These are phyloP conservation scores for Haplographium delicatum DNA, from an alignment of 495 filamentous ascomycete species.

Conservation along the genomic window DNA sequence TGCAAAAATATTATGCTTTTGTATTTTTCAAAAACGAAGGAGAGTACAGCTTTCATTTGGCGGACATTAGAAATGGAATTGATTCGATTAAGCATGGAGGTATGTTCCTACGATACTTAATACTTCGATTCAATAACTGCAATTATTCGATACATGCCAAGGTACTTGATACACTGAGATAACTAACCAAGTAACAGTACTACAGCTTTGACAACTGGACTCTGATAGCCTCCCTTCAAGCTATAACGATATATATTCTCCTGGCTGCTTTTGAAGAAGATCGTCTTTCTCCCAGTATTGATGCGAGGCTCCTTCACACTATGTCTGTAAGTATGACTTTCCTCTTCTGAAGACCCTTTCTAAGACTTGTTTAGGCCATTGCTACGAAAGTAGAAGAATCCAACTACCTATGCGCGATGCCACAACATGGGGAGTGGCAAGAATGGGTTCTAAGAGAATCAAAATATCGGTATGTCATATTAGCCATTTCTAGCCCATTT, in stretches of 20 bases:
- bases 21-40: neutral
- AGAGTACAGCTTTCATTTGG: neutral
- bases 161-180: neutral
- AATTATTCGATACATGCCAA: no score
- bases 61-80: constrained; percentile 2
- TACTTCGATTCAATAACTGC: no score
- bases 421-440: neutral
- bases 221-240: constrained; percentile 2
- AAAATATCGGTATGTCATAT: neutral
- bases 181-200: neutral
- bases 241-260: neutral
- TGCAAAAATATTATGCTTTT: constrained; percentile 1
- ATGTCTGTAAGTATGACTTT: neutral
- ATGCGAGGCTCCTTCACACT: neutral
- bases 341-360: neutral
- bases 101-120: neutral
- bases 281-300: neutral
- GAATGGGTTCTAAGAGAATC: constrained; percentile 1
- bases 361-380: neutral
- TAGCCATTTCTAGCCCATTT: neutral
- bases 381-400: neutral
- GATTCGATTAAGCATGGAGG: neutral
- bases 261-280: neutral
- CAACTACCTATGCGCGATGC: neutral
- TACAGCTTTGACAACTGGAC: neutral